Conservation (phyloP, 2,329 filamentous ascomycete genomes). For the Colletotrichum horii region DNA sequence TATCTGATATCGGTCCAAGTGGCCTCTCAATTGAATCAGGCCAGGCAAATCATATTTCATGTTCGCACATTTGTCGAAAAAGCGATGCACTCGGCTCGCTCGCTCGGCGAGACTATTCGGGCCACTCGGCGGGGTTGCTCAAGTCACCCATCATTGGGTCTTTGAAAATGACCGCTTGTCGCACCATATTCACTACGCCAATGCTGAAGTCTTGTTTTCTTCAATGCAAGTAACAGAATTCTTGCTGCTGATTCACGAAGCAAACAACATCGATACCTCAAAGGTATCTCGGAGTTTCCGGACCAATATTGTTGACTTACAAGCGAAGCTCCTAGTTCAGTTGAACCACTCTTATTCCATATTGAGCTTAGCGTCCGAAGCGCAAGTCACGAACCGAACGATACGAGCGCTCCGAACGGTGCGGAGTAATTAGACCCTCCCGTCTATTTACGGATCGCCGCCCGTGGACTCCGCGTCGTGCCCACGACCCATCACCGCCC, state of each 20-base stretch:
- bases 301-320: neutral
- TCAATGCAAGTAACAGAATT: neutral
- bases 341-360: neutral
- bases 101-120: neutral
- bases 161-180: neutral
- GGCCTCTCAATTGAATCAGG: neutral
- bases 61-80: neutral
- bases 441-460: neutral
- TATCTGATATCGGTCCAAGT: fast-evolving
- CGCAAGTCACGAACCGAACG: neutral
- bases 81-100: neutral
- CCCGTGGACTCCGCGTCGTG: neutral
- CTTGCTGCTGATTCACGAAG: neutral
- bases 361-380: neutral
- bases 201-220: neutral
- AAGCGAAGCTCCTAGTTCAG: neutral
- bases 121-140: neutral
- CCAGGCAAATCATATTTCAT: neutral
- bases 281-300: neutral
- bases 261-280: neutral
- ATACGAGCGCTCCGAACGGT: neutral
- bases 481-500: neutral
- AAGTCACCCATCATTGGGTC: neutral
- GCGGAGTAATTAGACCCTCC: neutral
- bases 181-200: neutral